These are phyloP conservation scores for Wickerhamomyces chaumierensis DNA, from an alignment of 805 yeast species.

Conservation along the genomic window DNA sequence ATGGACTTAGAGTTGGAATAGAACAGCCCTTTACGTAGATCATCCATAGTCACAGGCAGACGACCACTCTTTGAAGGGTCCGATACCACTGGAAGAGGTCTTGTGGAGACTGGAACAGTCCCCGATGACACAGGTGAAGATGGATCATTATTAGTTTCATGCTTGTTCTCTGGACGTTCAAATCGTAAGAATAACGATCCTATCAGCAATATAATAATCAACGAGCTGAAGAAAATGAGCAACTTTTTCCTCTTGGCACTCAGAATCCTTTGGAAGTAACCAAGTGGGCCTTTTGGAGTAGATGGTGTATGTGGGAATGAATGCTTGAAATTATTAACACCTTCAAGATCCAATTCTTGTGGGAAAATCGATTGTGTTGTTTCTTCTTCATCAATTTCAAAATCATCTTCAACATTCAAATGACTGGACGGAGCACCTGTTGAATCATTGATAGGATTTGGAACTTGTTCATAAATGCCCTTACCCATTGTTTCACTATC, in stretches of 20 bases:
- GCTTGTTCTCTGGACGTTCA: background rate
- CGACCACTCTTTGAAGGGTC: slow-evolving; percentile 1
- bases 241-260: background rate
- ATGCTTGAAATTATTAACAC: background rate
- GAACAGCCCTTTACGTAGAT: slow-evolving; percentile 11
- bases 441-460: background rate
- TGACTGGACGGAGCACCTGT: no score
- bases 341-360: background rate
- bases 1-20: slow-evolving; percentile 6
- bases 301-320: background rate
- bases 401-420: background rate
- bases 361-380: background rate
- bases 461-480: background rate
- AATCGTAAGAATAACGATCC: background rate
- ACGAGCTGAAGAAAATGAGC: background rate
- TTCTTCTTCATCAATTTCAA: background rate
- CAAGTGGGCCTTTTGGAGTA: background rate
- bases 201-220: background rate
- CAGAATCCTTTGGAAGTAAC: no score
- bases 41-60: slow-evolving; percentile 11
- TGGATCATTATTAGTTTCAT: background rate
- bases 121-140: background rate
- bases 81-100: background rate
- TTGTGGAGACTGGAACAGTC: background rate
- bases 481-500: no score